phyloP scores from a whole-genome alignment of 106 monocot genomes.

The Cymbidium sinense region DNA sequence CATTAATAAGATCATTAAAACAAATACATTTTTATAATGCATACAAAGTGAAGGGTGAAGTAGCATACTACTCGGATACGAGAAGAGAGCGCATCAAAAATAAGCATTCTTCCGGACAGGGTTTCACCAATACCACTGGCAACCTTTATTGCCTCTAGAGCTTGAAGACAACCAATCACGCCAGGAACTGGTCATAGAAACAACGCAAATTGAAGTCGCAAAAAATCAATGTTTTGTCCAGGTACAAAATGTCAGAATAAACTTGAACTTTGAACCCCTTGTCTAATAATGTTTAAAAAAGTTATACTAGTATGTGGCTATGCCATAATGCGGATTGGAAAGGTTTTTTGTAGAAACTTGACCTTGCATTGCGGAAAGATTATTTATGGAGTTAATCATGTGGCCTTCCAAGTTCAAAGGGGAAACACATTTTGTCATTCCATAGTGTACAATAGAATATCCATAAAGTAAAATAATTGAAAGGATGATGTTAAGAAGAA shows the following conservation, averaged over 20 bases:
- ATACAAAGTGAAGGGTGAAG: slow-evolving; percentile 1
- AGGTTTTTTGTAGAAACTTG: no score
- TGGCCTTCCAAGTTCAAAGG: neutral
- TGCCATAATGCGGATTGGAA: no score
- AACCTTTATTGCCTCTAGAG: slow-evolving; percentile 95
- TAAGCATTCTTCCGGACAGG: slow-evolving; percentile 90
- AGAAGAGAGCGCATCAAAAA: slow-evolving; percentile 85
- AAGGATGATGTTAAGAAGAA: neutral
- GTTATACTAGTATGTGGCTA: no score
- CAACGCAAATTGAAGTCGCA: neutral
- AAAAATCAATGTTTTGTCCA: neutral
- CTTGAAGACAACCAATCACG: slow-evolving; percentile 94
- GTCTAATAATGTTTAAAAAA: no score
- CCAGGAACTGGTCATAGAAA: slow-evolving; percentile 70
- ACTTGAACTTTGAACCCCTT: neutral
- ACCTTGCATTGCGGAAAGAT: no score
- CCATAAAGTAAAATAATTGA: neutral
- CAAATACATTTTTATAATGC: neutral
- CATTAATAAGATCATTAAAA: neutral
- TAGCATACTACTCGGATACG: slow-evolving; percentile 76
- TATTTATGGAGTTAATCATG: no score
- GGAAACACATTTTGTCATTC: neutral
- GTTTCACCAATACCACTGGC: slow-evolving; percentile 77
- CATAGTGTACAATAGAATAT: neutral
- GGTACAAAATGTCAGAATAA: neutral